phyloP scores from a whole-genome alignment of 1,139 yeast genomes.

The Geotrichum histeridarum region DNA sequence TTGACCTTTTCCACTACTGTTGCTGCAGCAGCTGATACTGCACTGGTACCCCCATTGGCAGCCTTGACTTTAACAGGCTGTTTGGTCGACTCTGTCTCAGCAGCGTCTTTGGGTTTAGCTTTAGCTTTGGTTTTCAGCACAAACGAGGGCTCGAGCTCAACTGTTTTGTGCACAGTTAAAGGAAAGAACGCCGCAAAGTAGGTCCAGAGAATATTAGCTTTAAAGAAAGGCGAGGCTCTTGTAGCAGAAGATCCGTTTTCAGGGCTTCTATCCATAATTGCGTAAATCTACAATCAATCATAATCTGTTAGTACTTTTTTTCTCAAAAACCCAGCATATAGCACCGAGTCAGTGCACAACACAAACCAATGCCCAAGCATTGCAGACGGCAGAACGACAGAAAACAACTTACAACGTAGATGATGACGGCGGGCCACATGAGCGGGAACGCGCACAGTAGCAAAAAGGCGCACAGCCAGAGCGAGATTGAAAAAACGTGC shows the following conservation, averaged over 20 bases:
- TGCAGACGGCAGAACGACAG: neutral
- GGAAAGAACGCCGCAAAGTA: constrained; percentile 80
- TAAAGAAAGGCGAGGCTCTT: constrained; percentile 54
- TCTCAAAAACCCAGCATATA: no score
- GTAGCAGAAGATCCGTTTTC: constrained; percentile 64
- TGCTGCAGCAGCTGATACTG: no score
- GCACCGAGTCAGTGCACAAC: no score
- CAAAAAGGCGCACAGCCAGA: constrained; percentile 50
- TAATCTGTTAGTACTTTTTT: no score
- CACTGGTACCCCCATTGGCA: no score
- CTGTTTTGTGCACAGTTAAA: constrained; percentile 63
- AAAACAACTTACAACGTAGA: constrained; percentile 35
- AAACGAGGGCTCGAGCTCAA: constrained; percentile 72
- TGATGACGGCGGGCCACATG: constrained; percentile 59
- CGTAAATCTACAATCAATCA: constrained; percentile 45
- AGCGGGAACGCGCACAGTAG: constrained; percentile 60
- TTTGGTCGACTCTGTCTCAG: no score
- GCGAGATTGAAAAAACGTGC: constrained; percentile 72
- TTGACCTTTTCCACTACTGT: neutral
- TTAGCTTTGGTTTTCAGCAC: constrained; percentile 27
- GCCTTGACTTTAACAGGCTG: no score
- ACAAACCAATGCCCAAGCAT: no score
- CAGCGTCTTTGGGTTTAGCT: neutral
- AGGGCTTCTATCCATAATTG: constrained; percentile 56
- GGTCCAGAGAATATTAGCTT: constrained; percentile 61